phyloP scores from a whole-genome alignment of 2,329 filamentous ascomycete species.

The Sporothrix protearum region DNA sequence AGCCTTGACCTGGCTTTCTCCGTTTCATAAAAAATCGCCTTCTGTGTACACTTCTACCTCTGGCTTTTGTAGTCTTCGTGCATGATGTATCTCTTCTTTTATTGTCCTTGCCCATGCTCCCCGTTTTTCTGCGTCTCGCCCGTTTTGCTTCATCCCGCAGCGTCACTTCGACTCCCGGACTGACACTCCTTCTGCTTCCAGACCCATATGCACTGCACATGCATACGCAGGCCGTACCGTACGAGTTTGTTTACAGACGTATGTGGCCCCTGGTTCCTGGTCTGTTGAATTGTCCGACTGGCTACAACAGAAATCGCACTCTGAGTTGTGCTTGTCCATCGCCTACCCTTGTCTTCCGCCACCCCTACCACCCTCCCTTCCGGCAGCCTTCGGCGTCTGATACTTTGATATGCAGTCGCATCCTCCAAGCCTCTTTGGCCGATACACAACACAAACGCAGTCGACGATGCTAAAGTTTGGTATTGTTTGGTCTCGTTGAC shows the following conservation, averaged over 20 bases:
- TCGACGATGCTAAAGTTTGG: not conserved
- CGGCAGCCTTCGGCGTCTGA: constrained; percentile 13
- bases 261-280: constrained; percentile 17
- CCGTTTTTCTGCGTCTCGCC: constrained; percentile 5
- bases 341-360: constrained; percentile 18
- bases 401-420: constrained; percentile 19
- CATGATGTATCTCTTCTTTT: not conserved
- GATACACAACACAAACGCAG: constrained; percentile 5
- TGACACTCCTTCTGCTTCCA: constrained; percentile 6
- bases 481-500: not conserved
- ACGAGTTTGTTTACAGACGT: constrained; percentile 6
- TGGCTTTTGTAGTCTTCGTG: not conserved
- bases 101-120: not conserved
- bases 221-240: not conserved
- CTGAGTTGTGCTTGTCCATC: constrained; percentile 1
- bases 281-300: constrained; percentile 23
- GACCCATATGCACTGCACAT: not conserved
- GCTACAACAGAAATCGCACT: constrained; percentile 17
- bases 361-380: constrained; percentile 17
- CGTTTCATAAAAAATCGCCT: not conserved
- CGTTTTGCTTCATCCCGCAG: constrained; percentile 15
- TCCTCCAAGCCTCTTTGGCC: constrained; percentile 15
- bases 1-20: not conserved
- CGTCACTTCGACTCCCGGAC: not conserved
- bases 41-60: not conserved